Conservation (phyloP, 108 stramenopile species). For the Ochromonas danica region DNA sequence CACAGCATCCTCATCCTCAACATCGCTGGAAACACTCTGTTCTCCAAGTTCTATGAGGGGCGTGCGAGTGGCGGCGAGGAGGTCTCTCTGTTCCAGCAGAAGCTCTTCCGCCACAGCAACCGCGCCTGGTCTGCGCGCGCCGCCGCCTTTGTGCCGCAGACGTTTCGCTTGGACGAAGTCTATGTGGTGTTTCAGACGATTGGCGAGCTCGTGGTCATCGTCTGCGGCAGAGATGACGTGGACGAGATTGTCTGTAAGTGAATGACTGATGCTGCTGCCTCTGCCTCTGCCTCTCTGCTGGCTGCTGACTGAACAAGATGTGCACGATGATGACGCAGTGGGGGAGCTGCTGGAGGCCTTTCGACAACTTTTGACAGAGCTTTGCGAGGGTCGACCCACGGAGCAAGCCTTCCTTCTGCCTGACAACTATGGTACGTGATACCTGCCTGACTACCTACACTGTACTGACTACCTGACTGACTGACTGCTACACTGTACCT, state of each 20-base stretch:
- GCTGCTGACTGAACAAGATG: too few relatives aligned
- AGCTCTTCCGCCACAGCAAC: neutral
- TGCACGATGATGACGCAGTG: neutral
- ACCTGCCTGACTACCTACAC: too few relatives aligned
- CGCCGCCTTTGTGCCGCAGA: neutral
- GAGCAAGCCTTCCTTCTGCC: too few relatives aligned
- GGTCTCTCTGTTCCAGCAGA: neutral
- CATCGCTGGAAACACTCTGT: neutral
- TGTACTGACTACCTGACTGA: too few relatives aligned
- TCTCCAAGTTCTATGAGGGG: neutral
- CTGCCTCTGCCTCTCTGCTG: too few relatives aligned
- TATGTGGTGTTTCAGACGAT: neutral
- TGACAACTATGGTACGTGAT: too few relatives aligned
- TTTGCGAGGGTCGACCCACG: too few relatives aligned
- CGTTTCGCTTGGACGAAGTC: neutral
- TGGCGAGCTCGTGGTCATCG: neutral
- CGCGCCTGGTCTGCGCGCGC: neutral
- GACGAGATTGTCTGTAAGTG: conserved; percentile 1
- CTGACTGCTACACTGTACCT: neutral
- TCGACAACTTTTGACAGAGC: too few relatives aligned
- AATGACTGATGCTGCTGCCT: too few relatives aligned
- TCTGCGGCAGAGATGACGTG: neutral
- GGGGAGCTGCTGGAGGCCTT: too few relatives aligned
- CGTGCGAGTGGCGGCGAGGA: neutral
- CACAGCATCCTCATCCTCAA: neutral